Percentiles rank a stretch among this genome's conserved stretches.
Conservation (phyloP, 768 basidiomycete species). For the Leucocoprinus leucothites region DNA sequence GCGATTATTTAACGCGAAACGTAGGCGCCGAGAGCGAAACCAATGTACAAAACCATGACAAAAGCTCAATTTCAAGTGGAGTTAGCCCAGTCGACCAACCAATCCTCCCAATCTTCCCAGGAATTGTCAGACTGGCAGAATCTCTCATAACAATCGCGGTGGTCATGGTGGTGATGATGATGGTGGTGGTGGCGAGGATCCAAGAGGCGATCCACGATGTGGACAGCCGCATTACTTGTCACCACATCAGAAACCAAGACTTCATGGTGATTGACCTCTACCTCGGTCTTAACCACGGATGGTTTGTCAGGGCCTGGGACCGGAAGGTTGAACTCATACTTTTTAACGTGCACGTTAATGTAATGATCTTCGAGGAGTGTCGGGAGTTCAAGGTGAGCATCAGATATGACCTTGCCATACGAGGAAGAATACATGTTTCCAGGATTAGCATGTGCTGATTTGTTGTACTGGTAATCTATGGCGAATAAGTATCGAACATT, state of each 20-base stretch:
- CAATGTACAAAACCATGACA: no score
- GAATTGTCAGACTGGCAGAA: conserved; percentile 11
- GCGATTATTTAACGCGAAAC: no score
- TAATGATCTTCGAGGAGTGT: conserved; percentile 42
- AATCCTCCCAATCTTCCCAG: conserved; percentile 47
- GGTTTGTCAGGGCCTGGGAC: conserved; percentile 26
- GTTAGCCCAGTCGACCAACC: conserved; percentile 45
- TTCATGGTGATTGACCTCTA: conserved; percentile 36
- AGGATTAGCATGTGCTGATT: conserved; percentile 13
- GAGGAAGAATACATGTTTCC: conserved; percentile 5
- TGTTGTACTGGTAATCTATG: conserved; percentile 30
- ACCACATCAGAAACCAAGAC: conserved; percentile 45
- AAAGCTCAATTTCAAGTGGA: not conserved
- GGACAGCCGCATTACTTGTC: conserved; percentile 55
- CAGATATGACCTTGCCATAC: conserved; percentile 27
- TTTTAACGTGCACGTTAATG: conserved; percentile 45
- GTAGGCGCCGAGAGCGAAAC: no score
- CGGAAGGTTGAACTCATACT: conserved; percentile 39
- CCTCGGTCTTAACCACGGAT: conserved; percentile 29
- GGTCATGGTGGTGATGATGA: conserved; percentile 2
- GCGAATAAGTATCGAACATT: not conserved
- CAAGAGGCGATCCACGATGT: conserved; percentile 40
- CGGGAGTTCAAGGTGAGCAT: conserved; percentile 32
- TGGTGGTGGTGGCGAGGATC: conserved; percentile 31
- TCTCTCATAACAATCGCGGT: not conserved